Evolutionary conservation across 2,329 filamentous ascomycete genomes (phyloP).

Genomic region (Ilyonectria sp.): DNA sequence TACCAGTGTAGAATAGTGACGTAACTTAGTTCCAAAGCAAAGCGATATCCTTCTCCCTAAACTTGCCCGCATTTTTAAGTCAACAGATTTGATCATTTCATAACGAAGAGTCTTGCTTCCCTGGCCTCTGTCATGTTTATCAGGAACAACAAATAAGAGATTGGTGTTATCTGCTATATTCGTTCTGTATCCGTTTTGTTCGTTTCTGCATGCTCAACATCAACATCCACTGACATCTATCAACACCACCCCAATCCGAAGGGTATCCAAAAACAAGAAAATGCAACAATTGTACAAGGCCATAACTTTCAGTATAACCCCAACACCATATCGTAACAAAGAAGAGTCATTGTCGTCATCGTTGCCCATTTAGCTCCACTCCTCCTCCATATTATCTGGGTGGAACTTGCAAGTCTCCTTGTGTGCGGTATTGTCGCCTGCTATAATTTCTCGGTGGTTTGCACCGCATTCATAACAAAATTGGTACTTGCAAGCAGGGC

Average conservation of each 20-base stretch:
- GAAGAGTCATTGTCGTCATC: not conserved
- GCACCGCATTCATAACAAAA: conserved; percentile 58
- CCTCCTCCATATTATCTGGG: conserved; percentile 36
- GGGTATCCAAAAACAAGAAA: conserved; percentile 23
- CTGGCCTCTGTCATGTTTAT: not conserved
- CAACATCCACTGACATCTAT: not conserved
- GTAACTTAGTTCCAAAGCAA: not conserved
- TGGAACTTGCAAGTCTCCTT: conserved; percentile 50
- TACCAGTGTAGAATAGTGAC: conserved; percentile 23
- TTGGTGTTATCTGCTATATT: not conserved
- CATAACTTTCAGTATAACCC: not conserved
- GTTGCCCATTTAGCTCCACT: conserved; percentile 11
- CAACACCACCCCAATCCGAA: conserved; percentile 12
- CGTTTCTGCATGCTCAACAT: not conserved
- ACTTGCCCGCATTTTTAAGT: not conserved
- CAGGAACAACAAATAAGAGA: not conserved
- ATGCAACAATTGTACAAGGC: not conserved
- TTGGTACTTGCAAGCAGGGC: conserved; percentile 48
- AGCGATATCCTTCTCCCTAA: not conserved
- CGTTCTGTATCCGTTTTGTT: not conserved
- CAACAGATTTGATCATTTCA: not conserved
- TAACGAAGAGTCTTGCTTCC: not conserved
- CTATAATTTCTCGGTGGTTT: conserved; percentile 50
- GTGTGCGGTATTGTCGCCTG: conserved; percentile 53
- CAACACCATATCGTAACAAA: not conserved